A percentile compares a stretch with the other conserved stretches of the same genome.
Conservation (phyloP, 768 basidiomycete genomes). For the Russula vinacea region DNA sequence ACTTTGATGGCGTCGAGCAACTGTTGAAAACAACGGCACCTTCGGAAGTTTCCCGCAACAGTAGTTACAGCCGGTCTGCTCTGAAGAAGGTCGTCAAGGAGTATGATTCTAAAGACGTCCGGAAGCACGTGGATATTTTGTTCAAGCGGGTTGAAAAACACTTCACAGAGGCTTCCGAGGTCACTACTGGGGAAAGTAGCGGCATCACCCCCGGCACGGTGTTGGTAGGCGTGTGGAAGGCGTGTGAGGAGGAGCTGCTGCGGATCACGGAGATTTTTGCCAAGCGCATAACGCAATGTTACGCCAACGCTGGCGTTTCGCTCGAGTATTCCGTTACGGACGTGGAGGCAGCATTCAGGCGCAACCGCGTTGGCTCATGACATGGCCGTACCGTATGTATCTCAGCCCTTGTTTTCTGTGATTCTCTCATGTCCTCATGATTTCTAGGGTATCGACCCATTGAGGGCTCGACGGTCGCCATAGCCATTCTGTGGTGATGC, state of each 20-base stretch:
- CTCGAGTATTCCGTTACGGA: constrained; percentile 75
- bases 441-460: constrained; percentile 4
- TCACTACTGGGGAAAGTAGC: constrained; percentile 50
- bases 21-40: constrained; percentile 76
- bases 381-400: constrained; percentile 2
- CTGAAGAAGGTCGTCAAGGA: constrained; percentile 88
- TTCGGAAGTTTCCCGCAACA: constrained; percentile 70
- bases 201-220: constrained; percentile 60
- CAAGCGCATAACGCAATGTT: constrained; percentile 72
- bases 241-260: constrained; percentile 81
- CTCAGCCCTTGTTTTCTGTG: neutral
- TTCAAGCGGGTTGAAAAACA: constrained; percentile 95
- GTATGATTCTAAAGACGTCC: constrained; percentile 81
- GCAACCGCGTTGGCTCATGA: constrained; percentile 45
- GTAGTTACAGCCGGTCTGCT: constrained; percentile 68
- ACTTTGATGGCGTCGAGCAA: constrained; percentile 90
- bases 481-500: neutral
- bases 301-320: constrained; percentile 64
- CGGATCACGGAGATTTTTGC: constrained; percentile 67
- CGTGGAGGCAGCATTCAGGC: constrained; percentile 74
- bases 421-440: neutral
- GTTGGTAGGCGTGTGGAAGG: constrained; percentile 83
- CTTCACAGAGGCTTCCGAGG: constrained; percentile 79
- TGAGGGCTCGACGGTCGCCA: neutral
- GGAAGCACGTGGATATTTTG: constrained; percentile 81